Evolutionary conservation across 2,329 filamentous ascomycete genomes (phyloP).

Genomic region (Xylariaceae sp.): DNA sequence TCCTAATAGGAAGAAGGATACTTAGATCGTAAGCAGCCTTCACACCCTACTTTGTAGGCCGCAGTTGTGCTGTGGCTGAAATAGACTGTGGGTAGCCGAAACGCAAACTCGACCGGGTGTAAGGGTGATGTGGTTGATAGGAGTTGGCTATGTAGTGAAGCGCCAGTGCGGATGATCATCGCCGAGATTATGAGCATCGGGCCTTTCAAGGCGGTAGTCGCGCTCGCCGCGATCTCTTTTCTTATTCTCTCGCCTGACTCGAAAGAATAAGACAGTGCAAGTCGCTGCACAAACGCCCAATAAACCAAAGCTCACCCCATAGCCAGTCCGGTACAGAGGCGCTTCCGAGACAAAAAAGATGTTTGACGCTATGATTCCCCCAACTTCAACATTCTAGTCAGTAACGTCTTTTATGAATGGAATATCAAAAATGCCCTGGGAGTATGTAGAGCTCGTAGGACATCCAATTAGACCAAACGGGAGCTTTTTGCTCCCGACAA

Average conservation of each 20-base stretch:
- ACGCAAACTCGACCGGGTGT: too few relatives aligned
- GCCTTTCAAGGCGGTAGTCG: conserved; percentile 39
- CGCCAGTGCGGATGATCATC: conserved; percentile 48
- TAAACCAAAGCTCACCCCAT: conserved; percentile 54
- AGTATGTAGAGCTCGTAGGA: too few relatives aligned
- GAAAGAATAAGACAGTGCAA: conserved; percentile 38
- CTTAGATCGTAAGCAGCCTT: too few relatives aligned
- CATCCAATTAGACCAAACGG: too few relatives aligned
- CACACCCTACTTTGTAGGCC: too few relatives aligned
- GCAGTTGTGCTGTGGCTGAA: too few relatives aligned
- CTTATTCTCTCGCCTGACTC: conserved; percentile 46
- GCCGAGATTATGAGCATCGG: conserved; percentile 46
- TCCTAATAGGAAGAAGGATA: too few relatives aligned
- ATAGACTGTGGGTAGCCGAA: too few relatives aligned
- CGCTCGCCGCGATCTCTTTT: conserved; percentile 43
- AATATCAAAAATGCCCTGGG: too few relatives aligned
- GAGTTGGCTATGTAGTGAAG: conserved; percentile 34
- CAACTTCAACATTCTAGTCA: conserved; percentile 33
- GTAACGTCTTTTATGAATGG: background rate
- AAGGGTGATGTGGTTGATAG: background rate
- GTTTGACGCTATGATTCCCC: conserved; percentile 58
- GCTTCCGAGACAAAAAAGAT: conserved; percentile 56
- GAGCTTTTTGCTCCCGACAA: too few relatives aligned
- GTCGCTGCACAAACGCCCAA: conserved; percentile 52
- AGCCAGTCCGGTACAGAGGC: conserved; percentile 58